phyloP scores from a whole-genome alignment of 2,329 filamentous ascomycete species.

The Fonsecaea pugnacius region DNA sequence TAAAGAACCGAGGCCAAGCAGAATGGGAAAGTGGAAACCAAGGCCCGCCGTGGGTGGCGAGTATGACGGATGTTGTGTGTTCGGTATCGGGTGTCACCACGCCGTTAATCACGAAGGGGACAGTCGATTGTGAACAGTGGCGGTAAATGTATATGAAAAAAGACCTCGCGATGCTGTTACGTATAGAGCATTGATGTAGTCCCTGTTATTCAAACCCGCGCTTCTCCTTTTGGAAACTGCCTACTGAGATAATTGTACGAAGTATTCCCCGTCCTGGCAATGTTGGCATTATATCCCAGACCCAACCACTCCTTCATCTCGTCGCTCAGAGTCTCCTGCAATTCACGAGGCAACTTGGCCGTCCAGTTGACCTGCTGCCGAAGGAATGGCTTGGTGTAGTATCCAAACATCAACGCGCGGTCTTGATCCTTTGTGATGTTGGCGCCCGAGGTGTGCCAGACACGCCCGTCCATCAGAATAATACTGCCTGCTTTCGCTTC shows the following conservation, averaged over 20 bases:
- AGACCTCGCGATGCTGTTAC: not conserved
- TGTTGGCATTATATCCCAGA: slow-evolving; percentile 18
- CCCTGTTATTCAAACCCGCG: not conserved
- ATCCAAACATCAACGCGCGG: slow-evolving; percentile 42
- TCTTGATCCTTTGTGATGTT: slow-evolving; percentile 43
- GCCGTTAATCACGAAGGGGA: not conserved
- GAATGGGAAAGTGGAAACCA: not conserved
- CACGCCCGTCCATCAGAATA: slow-evolving; percentile 42
- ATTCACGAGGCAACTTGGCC: slow-evolving; percentile 39
- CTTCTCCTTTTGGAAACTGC: slow-evolving; percentile 6
- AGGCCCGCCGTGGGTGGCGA: not conserved
- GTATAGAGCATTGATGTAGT: not conserved
- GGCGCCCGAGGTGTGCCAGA: slow-evolving; percentile 44
- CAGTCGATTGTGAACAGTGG: not conserved
- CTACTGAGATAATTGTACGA: slow-evolving; percentile 17
- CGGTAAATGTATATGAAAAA: not conserved
- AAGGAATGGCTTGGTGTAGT: slow-evolving; percentile 41
- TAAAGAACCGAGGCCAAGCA: not conserved
- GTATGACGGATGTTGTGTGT: no score
- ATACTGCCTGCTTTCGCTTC: slow-evolving; percentile 43
- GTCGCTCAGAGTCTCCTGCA: slow-evolving; percentile 37
- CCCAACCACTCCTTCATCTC: slow-evolving; percentile 42
- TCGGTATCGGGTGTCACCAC: no score
- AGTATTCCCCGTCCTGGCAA: slow-evolving; percentile 10
- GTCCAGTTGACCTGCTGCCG: slow-evolving; percentile 44